phyloP scores from a whole-genome alignment of 768 basidiomycete species.

The Tricholoma saponaceum region DNA sequence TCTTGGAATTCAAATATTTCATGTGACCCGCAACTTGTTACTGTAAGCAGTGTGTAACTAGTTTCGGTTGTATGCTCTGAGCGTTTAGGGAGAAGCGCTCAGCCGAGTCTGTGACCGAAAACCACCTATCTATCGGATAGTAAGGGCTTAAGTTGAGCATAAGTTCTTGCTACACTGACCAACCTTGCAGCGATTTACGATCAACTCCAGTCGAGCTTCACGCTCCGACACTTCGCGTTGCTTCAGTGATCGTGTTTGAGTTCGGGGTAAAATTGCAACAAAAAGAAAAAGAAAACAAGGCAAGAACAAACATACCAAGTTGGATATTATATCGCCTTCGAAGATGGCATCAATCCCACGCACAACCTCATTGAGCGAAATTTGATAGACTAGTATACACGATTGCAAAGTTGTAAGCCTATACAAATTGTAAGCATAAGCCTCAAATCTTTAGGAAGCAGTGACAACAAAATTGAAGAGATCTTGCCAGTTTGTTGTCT shows the following conservation, averaged over 20 bases:
- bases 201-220: conserved; percentile 49
- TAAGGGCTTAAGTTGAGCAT: no score
- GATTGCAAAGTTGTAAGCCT: conserved; percentile 55
- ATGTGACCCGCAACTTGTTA: no score
- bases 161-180: no score
- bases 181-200: conserved; percentile 36
- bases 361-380: conserved; percentile 45
- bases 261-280: conserved; percentile 9
- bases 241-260: conserved; percentile 38
- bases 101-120: no score
- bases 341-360: conserved; percentile 45
- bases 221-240: conserved; percentile 67
- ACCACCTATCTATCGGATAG: no score
- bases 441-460: conserved; percentile 1
- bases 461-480: conserved; percentile 56
- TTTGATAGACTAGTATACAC: conserved; percentile 46
- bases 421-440: conserved; percentile 6
- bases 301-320: conserved; percentile 34
- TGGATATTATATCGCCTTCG: conserved; percentile 29
- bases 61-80: no score
- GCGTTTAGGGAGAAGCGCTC: no score
- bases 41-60: no score
- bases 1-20: no score
- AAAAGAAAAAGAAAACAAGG: no score
- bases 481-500: conserved; percentile 63